Conservation (phyloP, 2,329 filamentous ascomycete genomes). For the Botrytis sinoallii region DNA sequence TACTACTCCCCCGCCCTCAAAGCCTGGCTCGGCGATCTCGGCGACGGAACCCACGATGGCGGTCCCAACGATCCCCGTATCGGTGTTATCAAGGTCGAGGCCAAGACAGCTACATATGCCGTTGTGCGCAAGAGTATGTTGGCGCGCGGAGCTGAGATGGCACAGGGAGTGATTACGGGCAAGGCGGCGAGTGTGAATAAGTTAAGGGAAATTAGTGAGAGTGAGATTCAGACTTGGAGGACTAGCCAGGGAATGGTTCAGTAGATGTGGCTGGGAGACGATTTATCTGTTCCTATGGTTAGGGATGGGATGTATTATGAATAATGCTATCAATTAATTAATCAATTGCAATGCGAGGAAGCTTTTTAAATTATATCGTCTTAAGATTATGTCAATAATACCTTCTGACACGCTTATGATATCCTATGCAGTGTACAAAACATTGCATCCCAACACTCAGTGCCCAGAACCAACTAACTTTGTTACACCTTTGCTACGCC, state of each 20-base stretch:
- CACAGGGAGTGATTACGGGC: slow-evolving; percentile 71
- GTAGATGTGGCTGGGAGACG: not conserved
- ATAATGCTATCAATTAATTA: not conserved
- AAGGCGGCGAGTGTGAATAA: slow-evolving; percentile 70
- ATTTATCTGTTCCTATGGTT: not conserved
- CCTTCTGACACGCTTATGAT: not conserved
- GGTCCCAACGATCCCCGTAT: slow-evolving; percentile 79
- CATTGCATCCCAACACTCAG: not conserved
- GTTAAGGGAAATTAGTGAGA: slow-evolving; percentile 67
- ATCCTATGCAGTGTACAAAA: not conserved
- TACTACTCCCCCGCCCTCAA: slow-evolving; percentile 73
- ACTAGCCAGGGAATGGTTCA: slow-evolving; percentile 17
- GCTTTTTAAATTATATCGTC: not conserved
- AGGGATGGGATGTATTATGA: not conserved
- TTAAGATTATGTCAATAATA: not conserved
- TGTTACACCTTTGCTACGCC: not conserved
- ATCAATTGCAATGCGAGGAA: not conserved
- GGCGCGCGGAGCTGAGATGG: slow-evolving; percentile 65
- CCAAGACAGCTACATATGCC: slow-evolving; percentile 70
- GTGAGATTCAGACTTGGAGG: slow-evolving; percentile 49
- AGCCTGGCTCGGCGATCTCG: slow-evolving; percentile 83
- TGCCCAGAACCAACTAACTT: not conserved
- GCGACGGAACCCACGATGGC: slow-evolving; percentile 79
- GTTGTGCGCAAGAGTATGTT: slow-evolving; percentile 61
- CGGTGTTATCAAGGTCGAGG: slow-evolving; percentile 73